phyloP scores from a whole-genome alignment of 2,329 filamentous ascomycete genomes.

The Chrysoporthe austroafricana region DNA sequence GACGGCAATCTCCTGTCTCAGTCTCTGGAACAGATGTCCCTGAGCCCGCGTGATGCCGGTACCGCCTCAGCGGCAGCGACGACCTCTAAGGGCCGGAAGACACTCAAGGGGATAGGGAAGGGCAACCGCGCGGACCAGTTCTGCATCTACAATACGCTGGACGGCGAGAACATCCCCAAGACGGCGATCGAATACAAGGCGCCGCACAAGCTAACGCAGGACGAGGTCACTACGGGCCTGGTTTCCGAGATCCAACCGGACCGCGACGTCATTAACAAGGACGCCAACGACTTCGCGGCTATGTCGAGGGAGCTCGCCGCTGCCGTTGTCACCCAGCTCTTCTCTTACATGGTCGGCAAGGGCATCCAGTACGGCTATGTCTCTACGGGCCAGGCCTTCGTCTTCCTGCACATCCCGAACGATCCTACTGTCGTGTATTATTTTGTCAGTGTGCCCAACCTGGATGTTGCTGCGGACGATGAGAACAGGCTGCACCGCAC shows the following conservation, averaged over 20 bases:
- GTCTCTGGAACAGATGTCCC: not conserved
- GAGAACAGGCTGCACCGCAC: not conserved
- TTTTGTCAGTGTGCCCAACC: not conserved
- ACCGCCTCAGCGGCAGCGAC: too few relatives aligned
- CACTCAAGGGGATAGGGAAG: not conserved
- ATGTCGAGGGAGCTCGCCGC: not conserved
- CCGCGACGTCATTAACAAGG: not conserved
- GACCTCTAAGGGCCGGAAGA: not conserved
- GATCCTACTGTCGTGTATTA: not conserved
- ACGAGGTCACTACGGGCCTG: not conserved
- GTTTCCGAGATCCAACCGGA: not conserved
- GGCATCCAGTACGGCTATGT: not conserved
- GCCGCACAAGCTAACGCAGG: not conserved
- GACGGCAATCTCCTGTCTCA: not conserved
- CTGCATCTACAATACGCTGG: not conserved
- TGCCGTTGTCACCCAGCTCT: slow-evolving; percentile 1
- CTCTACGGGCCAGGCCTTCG: not conserved
- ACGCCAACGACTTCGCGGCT: not conserved
- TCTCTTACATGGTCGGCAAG: not conserved
- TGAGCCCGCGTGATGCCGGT: too few relatives aligned
- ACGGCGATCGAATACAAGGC: not conserved
- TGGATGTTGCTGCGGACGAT: not conserved
- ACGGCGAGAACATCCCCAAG: not conserved
- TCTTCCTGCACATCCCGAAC: not conserved
- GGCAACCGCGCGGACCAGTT: not conserved